These are phyloP conservation scores for Ustilago tritici DNA, from an alignment of 1,284 basidiomycete species.

Conservation along the genomic window DNA sequence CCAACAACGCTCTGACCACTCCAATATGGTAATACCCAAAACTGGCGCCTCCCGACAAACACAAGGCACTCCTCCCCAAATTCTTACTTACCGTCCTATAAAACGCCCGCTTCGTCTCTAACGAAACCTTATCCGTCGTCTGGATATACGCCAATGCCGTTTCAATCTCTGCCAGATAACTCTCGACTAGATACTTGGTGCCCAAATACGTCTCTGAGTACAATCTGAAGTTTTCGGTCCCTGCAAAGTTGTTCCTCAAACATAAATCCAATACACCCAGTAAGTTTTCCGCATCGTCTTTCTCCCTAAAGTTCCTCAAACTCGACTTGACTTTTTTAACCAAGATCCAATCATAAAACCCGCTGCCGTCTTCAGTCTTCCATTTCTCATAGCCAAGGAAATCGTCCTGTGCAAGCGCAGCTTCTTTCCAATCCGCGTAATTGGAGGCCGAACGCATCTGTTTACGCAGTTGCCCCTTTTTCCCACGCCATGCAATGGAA, in stretches of 20 bases:
- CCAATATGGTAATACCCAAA: constrained; percentile 92
- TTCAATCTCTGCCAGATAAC: constrained; percentile 61
- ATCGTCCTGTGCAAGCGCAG: constrained; percentile 82
- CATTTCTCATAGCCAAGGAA: constrained; percentile 61
- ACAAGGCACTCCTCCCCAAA: constrained; percentile 88
- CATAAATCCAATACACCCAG: constrained; percentile 92
- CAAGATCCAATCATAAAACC: constrained; percentile 68
- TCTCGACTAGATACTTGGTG: constrained; percentile 64
- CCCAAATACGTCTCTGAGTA: constrained; percentile 82
- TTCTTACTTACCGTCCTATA: constrained; percentile 90
- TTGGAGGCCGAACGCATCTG: constrained; percentile 80
- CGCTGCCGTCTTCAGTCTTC: constrained; percentile 63
- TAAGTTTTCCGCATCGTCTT: constrained; percentile 78
- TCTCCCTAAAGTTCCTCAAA: constrained; percentile 77
- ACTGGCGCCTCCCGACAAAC: constrained; percentile 90
- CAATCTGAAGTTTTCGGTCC: constrained; percentile 86
- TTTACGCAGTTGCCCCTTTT: constrained; percentile 81
- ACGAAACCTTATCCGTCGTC: constrained; percentile 73
- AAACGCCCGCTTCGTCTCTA: constrained; percentile 91
- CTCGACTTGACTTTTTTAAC: constrained; percentile 64
- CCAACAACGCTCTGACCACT: constrained; percentile 90
- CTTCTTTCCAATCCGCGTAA: constrained; percentile 84
- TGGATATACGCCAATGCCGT: constrained; percentile 53
- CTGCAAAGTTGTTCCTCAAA: constrained; percentile 92
- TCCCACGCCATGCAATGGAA: constrained; percentile 78